Evolutionary conservation across 164 flowering plant genomes (phyloP), one percentile per base, ranked within the genome.

Genomic region (Tetrastigma voinierianum): DNA sequence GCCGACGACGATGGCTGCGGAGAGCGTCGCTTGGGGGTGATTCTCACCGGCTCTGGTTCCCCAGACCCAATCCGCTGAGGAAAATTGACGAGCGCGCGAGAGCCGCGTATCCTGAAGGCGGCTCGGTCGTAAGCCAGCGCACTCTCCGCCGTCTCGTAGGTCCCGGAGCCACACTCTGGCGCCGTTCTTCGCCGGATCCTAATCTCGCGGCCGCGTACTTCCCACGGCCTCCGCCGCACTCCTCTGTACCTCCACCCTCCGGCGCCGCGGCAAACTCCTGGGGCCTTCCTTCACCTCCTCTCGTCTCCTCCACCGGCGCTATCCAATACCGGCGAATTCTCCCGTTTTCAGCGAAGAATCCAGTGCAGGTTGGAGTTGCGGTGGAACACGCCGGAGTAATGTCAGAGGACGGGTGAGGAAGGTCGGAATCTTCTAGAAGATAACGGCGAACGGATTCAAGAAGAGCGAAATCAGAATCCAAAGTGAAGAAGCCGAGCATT

Each of bases 151-250:
- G 72, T 66, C 65, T 71, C 69, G 56, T 75, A 71, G 15, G 78
- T 75, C 52, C 78, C 78, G 1, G 1, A 75, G 78, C 78, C 78
- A 75, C 32, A 59, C 15, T 44, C 78, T 67, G 4, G 68, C 40
- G 1, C 78, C 75, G 16, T 68, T 75, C 70, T 45, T 71, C 72
- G 70, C 67, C 2, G 78, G 78, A 15, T 75, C 78, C 75, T 52
- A 2, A 71, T 71, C 75, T 71, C 75, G 47, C 75, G 47, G 78
- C 78, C 62, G 71, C 78, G 55, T 61, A 75, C 58, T 59, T 71
- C 68, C 78, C 78, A 71, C 44, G 79, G 79, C 73, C 79, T 25
- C 54, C 79, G 48, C 71, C 79, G 65, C 61, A 72, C 79, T 17
- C 79, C 76, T 44, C 64, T 56, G 49, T 59, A 71, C 4, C 51